Conservation (phyloP, 768 basidiomycete species). For the Mycena sanguinolenta region DNA sequence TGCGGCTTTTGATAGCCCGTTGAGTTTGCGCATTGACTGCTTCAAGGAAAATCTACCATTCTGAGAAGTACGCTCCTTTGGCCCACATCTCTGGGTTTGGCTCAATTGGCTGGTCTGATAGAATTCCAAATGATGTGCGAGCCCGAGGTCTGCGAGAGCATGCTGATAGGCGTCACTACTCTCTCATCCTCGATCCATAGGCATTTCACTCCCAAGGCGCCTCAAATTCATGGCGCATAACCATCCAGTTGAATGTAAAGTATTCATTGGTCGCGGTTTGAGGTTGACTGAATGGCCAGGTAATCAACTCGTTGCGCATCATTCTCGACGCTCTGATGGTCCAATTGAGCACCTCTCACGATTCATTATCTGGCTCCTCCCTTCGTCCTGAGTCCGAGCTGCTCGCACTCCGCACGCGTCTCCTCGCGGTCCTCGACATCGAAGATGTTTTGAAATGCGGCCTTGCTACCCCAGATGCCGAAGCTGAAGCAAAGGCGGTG, state of each 20-base stretch:
- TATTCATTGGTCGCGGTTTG: conserved; percentile 64
- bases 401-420: conserved; percentile 74
- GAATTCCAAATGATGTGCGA: conserved; percentile 77
- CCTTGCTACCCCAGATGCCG: conserved; percentile 67
- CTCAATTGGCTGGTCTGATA: conserved; percentile 38
- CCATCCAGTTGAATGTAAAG: conserved; percentile 74
- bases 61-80: conserved; percentile 75
- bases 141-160: conserved; percentile 60
- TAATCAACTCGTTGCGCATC: conserved; percentile 73
- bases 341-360: conserved; percentile 41
- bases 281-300: conserved; percentile 42
- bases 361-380: too few species aligned
- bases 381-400: conserved; percentile 54
- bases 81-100: background rate
- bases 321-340: conserved; percentile 69
- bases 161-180: background rate
- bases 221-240: conserved; percentile 77
- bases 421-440: conserved; percentile 76
- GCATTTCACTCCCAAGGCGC: conserved; percentile 73
- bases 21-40: background rate
- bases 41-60: conserved; percentile 82
- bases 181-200: conserved; percentile 39
- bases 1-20: conserved; percentile 41
- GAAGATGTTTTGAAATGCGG: conserved; percentile 74
- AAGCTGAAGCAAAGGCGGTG: conserved; percentile 72